phyloP scores from a whole-genome alignment of 345 rosid genomes.

The Passiflora organensis region DNA sequence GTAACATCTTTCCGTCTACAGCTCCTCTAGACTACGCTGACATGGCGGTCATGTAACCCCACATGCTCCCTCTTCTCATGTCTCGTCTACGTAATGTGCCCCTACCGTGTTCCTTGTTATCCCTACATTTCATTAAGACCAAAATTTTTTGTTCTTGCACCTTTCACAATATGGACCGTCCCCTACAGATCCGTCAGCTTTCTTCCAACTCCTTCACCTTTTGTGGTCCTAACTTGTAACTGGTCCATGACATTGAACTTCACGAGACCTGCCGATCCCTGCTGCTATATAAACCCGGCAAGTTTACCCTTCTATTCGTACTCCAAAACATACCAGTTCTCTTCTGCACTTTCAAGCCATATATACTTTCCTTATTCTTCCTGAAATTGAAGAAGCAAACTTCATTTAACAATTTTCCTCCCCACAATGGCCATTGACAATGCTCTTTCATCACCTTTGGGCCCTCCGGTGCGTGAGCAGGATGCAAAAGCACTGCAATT shows the following conservation, averaged over 20 bases:
- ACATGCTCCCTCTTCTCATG: slow-evolving; percentile 54
- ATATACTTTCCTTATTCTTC: no score
- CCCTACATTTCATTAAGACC: slow-evolving; percentile 22
- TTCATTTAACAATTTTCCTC: no score
- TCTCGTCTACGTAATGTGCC: slow-evolving; percentile 46
- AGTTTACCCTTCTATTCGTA: slow-evolving; percentile 9
- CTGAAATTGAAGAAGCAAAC: no score
- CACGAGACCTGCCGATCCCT: no score
- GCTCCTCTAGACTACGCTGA: slow-evolving; percentile 42
- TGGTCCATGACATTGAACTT: no score
- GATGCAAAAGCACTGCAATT: slow-evolving; percentile 58
- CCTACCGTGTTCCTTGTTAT: slow-evolving; percentile 31
- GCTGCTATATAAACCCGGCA: slow-evolving; percentile 42
- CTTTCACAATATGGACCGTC: not conserved
- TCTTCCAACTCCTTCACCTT: slow-evolving; percentile 14
- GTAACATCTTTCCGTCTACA: no score
- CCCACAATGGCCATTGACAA: slow-evolving; percentile 63
- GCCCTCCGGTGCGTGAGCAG: slow-evolving; percentile 42
- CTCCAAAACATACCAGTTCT: slow-evolving; percentile 3
- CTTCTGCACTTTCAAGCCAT: no score
- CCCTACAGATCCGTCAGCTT: slow-evolving; percentile 19
- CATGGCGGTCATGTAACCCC: slow-evolving; percentile 69
- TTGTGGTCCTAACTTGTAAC: not conserved
- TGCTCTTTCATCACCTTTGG: slow-evolving; percentile 34
- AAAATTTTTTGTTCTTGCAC: not conserved